Percentiles rank a stretch among this genome's conserved stretches.
Conservation (phyloP, 768 basidiomycete genomes). For the Hydnomerulius pinastri region DNA sequence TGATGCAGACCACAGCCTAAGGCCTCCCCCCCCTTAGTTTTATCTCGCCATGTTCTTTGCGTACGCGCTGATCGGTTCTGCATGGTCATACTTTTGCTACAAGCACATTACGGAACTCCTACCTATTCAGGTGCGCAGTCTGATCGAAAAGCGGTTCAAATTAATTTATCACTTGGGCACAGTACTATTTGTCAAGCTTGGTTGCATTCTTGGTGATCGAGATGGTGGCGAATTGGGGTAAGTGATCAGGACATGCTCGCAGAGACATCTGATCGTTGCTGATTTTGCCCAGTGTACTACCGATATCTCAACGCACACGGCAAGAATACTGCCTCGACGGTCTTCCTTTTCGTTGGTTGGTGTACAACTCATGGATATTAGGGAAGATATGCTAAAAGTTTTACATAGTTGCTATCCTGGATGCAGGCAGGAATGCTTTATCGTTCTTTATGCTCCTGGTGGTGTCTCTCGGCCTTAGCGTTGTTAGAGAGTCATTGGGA, state of each 20-base stretch:
- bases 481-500: conserved; percentile 88
- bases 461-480: conserved; percentile 88
- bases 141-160: neutral
- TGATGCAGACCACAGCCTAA: neutral
- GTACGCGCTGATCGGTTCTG: conserved; percentile 67
- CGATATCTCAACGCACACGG: conserved; percentile 91
- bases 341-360: conserved; percentile 93
- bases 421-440: conserved; percentile 91
- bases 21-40: conserved; percentile 52
- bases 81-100: conserved; percentile 86
- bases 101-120: conserved; percentile 80
- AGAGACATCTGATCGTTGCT: conserved; percentile 7
- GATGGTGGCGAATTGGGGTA: conserved; percentile 91
- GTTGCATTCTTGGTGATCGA: conserved; percentile 87
- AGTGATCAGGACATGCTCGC: conserved; percentile 19
- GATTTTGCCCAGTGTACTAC: conserved; percentile 69
- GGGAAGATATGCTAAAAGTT: conserved; percentile 2
- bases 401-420: conserved; percentile 82
- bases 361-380: neutral
- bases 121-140: conserved; percentile 73
- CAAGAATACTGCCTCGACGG: conserved; percentile 67
- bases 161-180: conserved; percentile 1
- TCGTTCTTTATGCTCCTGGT: conserved; percentile 95
- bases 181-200: conserved; percentile 92
- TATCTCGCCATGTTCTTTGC: conserved; percentile 82